Evolutionary conservation across 495 filamentous ascomycete genomes (phyloP).

Genomic region (Neurospora sp.): DNA sequence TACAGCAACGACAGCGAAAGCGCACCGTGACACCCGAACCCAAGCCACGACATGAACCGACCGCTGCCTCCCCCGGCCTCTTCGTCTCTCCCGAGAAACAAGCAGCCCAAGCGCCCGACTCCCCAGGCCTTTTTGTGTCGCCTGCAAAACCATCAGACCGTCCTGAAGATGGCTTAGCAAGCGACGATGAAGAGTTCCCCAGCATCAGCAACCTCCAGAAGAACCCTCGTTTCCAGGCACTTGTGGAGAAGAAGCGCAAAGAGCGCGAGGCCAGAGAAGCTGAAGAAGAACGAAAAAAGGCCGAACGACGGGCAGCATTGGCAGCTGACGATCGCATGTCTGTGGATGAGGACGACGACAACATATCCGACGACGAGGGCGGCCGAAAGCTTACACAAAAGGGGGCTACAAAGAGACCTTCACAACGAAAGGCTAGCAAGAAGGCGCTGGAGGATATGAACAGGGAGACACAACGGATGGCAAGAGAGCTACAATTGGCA

Average conservation of each 20-base stretch:
- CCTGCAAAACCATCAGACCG: slow-evolving; percentile 19
- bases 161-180: slow-evolving; percentile 26
- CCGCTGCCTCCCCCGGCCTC: slow-evolving; percentile 27
- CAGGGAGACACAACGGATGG: slow-evolving; percentile 84
- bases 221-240: slow-evolving; percentile 53
- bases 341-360: slow-evolving; percentile 37
- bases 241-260: slow-evolving; percentile 60
- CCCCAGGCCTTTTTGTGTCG: slow-evolving; percentile 33
- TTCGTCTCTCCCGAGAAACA: slow-evolving; percentile 23
- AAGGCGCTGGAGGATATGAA: slow-evolving; percentile 94
- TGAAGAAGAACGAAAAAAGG: slow-evolving; percentile 38
- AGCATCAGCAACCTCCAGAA: slow-evolving; percentile 25
- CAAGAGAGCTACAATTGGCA: slow-evolving; percentile 79
- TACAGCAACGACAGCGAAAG: slow-evolving; percentile 19
- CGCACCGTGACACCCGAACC: slow-evolving; percentile 27
- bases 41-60: slow-evolving; percentile 1
- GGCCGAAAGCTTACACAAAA: slow-evolving; percentile 53
- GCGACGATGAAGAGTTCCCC: slow-evolving; percentile 37
- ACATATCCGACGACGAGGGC: slow-evolving; percentile 45
- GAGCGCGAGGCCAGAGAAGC: slow-evolving; percentile 59
- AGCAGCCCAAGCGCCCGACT: slow-evolving; percentile 7
- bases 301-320: slow-evolving; percentile 36
- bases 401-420: slow-evolving; percentile 40
- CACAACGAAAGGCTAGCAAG: slow-evolving; percentile 76
- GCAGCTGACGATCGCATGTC: slow-evolving; percentile 19